Percentiles rank a stretch among this genome's conserved stretches.
Evolutionary conservation across 1,284 basidiomycete genomes (phyloP).

Genomic region (Xerocomus minutiporus): DNA sequence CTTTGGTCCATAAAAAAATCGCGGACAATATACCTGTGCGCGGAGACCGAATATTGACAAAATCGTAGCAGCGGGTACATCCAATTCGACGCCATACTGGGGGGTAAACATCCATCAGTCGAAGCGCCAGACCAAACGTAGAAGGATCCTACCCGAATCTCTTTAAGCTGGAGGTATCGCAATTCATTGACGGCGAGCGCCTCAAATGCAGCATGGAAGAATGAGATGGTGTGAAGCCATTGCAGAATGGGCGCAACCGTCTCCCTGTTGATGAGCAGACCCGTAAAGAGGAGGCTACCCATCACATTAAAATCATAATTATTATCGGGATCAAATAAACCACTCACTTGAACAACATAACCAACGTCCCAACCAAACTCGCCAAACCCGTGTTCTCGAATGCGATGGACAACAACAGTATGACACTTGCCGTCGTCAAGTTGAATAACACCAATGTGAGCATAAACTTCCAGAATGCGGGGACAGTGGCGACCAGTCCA

Average conservation of each 20-base stretch:
- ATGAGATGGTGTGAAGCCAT: slow-evolving; percentile 89
- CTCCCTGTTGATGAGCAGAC: slow-evolving; percentile 90
- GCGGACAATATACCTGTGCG: slow-evolving; percentile 53
- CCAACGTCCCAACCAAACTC: slow-evolving; percentile 87
- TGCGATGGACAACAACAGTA: slow-evolving; percentile 86
- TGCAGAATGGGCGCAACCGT: slow-evolving; percentile 68
- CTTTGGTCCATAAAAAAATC: neutral
- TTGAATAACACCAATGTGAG: slow-evolving; percentile 94
- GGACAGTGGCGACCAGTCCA: slow-evolving; percentile 86
- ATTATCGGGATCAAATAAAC: neutral
- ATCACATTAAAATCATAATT: slow-evolving; percentile 1
- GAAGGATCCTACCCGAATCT: slow-evolving; percentile 65
- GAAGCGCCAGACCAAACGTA: neutral
- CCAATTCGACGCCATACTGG: slow-evolving; percentile 89
- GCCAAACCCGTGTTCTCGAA: slow-evolving; percentile 84
- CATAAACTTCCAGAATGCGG: slow-evolving; percentile 96
- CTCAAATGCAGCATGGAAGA: slow-evolving; percentile 99
- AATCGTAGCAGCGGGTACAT: slow-evolving; percentile 91
- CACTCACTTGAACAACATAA: slow-evolving; percentile 96
- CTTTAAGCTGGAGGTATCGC: slow-evolving; percentile 87
- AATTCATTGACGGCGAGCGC: slow-evolving; percentile 94
- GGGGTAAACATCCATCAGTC: slow-evolving; percentile 13
- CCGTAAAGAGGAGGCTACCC: slow-evolving; percentile 88
- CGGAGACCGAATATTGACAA: slow-evolving; percentile 85
- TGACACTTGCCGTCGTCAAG: slow-evolving; percentile 86